Conservation (phyloP, 345 rosid genomes). For the Microcos paniculata region DNA sequence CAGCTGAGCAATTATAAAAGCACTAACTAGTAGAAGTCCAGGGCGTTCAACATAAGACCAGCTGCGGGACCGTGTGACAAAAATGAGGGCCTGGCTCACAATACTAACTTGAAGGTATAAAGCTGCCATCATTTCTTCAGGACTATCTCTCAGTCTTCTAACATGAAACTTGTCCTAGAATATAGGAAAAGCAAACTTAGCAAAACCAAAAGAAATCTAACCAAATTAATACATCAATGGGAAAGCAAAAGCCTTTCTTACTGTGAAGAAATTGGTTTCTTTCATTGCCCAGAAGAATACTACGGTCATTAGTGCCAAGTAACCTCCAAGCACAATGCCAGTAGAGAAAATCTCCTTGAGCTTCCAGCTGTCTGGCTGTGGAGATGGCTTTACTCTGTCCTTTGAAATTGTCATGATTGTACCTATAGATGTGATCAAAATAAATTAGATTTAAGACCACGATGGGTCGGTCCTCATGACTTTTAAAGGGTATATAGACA, state of each 20-base stretch:
- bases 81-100: conserved; percentile 85
- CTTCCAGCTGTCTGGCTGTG: conserved; percentile 92
- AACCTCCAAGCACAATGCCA: conserved; percentile 79
- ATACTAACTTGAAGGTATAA: conserved; percentile 87
- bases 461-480: not conserved
- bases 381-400: conserved; percentile 87
- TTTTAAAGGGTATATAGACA: not conserved
- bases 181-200: conserved; percentile 5
- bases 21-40: conserved; percentile 57
- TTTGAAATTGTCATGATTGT: conserved; percentile 93
- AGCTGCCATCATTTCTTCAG: conserved; percentile 70
- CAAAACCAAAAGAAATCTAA: not conserved
- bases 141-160: conserved; percentile 28
- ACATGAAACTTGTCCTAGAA: conserved; percentile 64
- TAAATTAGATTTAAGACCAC: conserved; percentile 15
- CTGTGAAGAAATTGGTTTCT: conserved; percentile 73
- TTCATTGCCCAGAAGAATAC: conserved; percentile 79
- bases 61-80: conserved; percentile 85
- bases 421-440: conserved; percentile 34
- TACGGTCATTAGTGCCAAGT: conserved; percentile 81
- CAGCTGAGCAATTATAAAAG: conserved; percentile 74
- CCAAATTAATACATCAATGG: not conserved
- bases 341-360: conserved; percentile 78
- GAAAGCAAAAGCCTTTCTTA: conserved; percentile 26
- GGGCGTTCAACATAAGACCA: conserved; percentile 87